phyloP scores from a whole-genome alignment of 1,139 yeast genomes.

The Magnusiomyces magnusii region DNA sequence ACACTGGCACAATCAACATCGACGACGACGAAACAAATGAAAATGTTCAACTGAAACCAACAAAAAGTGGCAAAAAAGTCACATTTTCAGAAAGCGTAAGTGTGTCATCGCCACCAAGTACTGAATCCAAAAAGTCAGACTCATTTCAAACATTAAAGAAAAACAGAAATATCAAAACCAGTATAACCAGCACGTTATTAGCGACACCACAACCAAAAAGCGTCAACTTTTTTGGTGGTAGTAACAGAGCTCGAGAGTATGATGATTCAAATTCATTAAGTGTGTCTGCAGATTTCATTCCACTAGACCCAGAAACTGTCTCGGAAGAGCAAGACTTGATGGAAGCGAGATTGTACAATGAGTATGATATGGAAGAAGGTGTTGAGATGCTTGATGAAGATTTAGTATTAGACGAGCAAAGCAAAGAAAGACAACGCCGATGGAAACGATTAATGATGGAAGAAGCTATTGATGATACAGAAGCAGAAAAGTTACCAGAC shows the following conservation, averaged over 20 bases:
- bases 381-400: slow-evolving; percentile 35
- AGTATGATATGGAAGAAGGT: slow-evolving; percentile 29
- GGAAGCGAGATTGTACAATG: slow-evolving; percentile 22
- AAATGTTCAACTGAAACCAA: neutral
- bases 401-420: slow-evolving; percentile 32
- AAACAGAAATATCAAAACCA: neutral
- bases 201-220: neutral
- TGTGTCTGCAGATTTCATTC: slow-evolving; percentile 8
- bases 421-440: slow-evolving; percentile 24
- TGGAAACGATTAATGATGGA: slow-evolving; percentile 36
- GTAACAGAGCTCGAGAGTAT: neutral
- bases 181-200: neutral
- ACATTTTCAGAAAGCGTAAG: neutral
- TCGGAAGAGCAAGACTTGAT: slow-evolving; percentile 30
- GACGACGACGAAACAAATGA: neutral
- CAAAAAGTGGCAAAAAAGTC: neutral
- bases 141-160: neutral
- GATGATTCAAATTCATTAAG: neutral
- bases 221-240: neutral
- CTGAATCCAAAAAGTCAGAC: neutral
- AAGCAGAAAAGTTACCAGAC: neutral
- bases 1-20: neutral
- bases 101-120: neutral
- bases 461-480: slow-evolving; percentile 33
- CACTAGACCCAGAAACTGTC: slow-evolving; percentile 15